These are phyloP conservation scores for Penicillium glabrum DNA, from an alignment of 2,329 filamentous ascomycete species.

Conservation along the genomic window DNA sequence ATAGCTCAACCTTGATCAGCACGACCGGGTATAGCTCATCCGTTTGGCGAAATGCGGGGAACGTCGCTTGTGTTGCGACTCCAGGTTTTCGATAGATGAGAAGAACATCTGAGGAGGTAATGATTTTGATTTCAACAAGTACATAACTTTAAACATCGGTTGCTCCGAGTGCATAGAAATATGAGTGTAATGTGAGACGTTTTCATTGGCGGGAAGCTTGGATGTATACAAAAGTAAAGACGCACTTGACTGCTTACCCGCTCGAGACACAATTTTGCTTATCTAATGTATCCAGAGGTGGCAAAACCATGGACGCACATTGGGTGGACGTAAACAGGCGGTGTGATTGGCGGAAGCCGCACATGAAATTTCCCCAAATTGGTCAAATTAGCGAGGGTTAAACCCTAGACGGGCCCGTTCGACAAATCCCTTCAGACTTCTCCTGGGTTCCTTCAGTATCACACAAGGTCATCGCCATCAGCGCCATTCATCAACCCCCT, in stretches of 20 bases:
- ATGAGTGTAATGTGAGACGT: conserved; percentile 18
- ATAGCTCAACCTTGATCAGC: conserved; percentile 18
- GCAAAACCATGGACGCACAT: conserved; percentile 9
- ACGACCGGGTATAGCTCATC: conserved; percentile 6
- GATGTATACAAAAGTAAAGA: conserved; percentile 1
- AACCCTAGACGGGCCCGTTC: conserved; percentile 31
- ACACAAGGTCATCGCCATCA: conserved; percentile 44
- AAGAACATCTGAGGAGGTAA: conserved; percentile 9
- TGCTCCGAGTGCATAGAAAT: conserved; percentile 10
- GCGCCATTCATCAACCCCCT: conserved; percentile 38
- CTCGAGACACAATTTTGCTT: not conserved
- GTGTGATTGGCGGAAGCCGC: conserved; percentile 18
- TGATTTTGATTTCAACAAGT: conserved; percentile 15
- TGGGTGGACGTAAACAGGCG: not conserved
- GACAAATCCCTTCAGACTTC: conserved; percentile 38
- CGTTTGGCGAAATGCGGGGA: conserved; percentile 4
- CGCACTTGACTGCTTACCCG: conserved; percentile 16
- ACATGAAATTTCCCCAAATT: conserved; percentile 20
- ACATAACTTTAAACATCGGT: conserved; percentile 14
- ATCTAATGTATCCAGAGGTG: not conserved
- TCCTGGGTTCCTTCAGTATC: conserved; percentile 33
- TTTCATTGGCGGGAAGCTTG: not conserved
- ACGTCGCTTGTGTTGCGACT: not conserved
- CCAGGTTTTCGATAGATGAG: not conserved
- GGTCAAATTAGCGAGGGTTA: conserved; percentile 40